Conservation (phyloP, 129 eudicot species). For the Deinandra increscens region DNA sequence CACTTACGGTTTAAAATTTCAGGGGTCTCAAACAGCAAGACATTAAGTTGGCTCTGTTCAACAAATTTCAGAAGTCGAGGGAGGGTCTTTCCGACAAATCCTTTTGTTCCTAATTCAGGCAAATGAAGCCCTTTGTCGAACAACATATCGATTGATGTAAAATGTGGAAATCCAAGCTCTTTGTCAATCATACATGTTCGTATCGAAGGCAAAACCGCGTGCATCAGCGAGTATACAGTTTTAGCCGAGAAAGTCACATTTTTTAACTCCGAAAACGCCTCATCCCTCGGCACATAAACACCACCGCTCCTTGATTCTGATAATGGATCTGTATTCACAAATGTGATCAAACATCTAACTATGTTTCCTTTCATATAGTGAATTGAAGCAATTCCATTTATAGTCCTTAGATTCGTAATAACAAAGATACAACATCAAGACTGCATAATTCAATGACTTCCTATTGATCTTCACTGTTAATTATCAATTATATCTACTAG, state of each 20-base stretch:
- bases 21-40: slow-evolving; percentile 70
- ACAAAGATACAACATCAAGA: background rate
- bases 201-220: slow-evolving; percentile 51
- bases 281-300: slow-evolving; percentile 75
- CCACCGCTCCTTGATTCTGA: slow-evolving; percentile 47
- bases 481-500: too few species aligned
- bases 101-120: slow-evolving; percentile 18
- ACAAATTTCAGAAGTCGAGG: slow-evolving; percentile 49
- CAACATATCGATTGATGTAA: slow-evolving; percentile 59
- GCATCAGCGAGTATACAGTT: slow-evolving; percentile 49
- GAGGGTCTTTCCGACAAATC: slow-evolving; percentile 26
- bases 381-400: background rate
- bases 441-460: background rate
- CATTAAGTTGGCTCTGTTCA: slow-evolving; percentile 24
- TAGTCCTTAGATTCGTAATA: background rate
- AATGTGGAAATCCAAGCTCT: slow-evolving; percentile 49
- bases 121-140: slow-evolving; percentile 51
- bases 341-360: background rate
- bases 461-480: too few species aligned
- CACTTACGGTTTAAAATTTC: slow-evolving; percentile 2
- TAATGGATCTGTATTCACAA: slow-evolving; percentile 46
- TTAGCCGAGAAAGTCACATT: slow-evolving; percentile 38
- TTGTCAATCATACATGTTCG: slow-evolving; percentile 32
- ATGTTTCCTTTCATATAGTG: background rate
- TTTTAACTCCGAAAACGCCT: slow-evolving; percentile 65